These are phyloP conservation scores for Echeveria elegans DNA, from an alignment of 164 flowering plant species.

Conservation along the genomic window DNA sequence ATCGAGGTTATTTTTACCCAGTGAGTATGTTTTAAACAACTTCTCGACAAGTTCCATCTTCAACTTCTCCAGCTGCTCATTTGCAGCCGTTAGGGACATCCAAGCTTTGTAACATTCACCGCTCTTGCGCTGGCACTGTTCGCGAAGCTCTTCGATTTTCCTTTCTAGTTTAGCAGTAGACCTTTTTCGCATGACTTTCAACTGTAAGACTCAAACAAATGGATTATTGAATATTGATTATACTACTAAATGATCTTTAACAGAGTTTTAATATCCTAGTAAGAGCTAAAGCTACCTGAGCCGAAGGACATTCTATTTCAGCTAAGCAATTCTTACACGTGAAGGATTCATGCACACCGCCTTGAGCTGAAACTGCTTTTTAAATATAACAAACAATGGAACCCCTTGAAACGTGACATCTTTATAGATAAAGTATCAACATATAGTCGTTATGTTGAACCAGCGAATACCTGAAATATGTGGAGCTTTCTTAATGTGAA, in stretches of 20 bases:
- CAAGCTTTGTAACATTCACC: conserved; percentile 82
- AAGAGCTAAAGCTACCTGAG: conserved; percentile 31
- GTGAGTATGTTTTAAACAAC: conserved; percentile 32
- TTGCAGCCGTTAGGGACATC: conserved; percentile 70
- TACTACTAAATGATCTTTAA: background rate
- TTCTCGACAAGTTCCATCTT: conserved; percentile 62
- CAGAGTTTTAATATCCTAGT: background rate
- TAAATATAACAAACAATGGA: background rate
- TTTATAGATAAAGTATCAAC: background rate
- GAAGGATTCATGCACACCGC: conserved; percentile 23
- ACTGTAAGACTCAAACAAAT: background rate
- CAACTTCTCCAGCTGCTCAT: conserved; percentile 57
- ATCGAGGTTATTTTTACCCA: conserved; percentile 60
- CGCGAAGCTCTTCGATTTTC: background rate
- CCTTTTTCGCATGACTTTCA: conserved; percentile 8
- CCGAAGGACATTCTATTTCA: conserved; percentile 42
- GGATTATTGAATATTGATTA: too few species aligned
- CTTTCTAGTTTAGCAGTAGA: background rate
- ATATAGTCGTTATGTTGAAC: too few species aligned
- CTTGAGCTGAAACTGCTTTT: background rate
- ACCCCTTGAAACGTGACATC: too few species aligned
- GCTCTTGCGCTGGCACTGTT: conserved; percentile 38
- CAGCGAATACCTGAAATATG: conserved; percentile 28
- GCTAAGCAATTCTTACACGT: conserved; percentile 50
- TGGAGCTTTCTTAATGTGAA: conserved; percentile 53